Evolutionary conservation across 805 yeast species (phyloP), one percentile per base, ranked within the genome.

Genomic region (Hanseniaspora lindneri): DNA sequence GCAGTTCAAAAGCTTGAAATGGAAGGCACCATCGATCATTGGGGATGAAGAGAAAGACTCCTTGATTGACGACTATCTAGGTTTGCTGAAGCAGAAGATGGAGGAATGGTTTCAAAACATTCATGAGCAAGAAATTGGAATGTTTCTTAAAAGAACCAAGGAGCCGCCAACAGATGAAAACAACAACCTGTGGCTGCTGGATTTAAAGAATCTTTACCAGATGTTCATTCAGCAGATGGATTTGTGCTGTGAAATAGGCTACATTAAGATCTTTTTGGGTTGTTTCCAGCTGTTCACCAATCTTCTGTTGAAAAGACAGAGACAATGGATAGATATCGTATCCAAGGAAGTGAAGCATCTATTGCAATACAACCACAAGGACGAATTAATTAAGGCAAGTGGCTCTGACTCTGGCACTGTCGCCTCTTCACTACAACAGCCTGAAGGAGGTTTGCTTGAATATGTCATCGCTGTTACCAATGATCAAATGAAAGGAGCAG

Each of bases 201-300:
- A 86, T 49, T 82, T 86, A 47, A 80, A 78, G 52, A 79, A 82
- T 4, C 79, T 87, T 25, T 79, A 83, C 60, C 77, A 83, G 53
- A 81, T 86, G 80, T 76, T 86, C 51, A 79, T 80, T n/a, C 95
- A 86, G 59, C 95, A 87, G 61, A 80, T 85, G 14, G 94, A 83
- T 53, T 88, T 83, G 6, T 92, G 94, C 0, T 83, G 87, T 0
- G 88, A 81, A 28, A 77, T 89, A 3, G 84, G 85, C 3, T 87
- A 83, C 62, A 85, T 87, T 6, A 74, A 79, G 53, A 82, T 86
- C 24, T 68, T 86, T 29, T 78, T 79, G 11, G 92, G 89, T 21
- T 92, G 85, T 11, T 75, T 86, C 14, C 79, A 74, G 46, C 77
- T 80, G 51, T 83, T 87, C 69, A 74, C 81, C 28, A 67, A 66